Evolutionary conservation across 495 filamentous ascomycete genomes (phyloP), one percentile per base, ranked within the genome.

Genomic region (Annulohypoxylon stygium): DNA sequence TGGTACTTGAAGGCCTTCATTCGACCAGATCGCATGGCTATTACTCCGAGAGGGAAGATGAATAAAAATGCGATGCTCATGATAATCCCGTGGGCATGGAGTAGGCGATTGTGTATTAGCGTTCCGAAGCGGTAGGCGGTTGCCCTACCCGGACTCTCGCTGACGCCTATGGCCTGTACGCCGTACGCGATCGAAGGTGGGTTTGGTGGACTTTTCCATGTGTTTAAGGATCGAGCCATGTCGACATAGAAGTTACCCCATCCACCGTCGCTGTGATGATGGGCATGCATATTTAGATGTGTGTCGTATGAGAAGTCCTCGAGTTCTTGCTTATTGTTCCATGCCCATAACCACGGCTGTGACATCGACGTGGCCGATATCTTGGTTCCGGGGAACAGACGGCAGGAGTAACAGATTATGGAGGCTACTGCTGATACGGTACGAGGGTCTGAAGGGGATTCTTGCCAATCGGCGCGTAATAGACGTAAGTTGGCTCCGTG

Each of bases 181-280:
- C 43, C 60, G 5, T 30, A 43, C 11, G 23, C 18, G 26, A 63
- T 63, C 16, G 60, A 30, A 8, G 60, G 37, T 2, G 34, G 48
- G 37, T 30, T 36, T 9, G 59, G 59, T 0, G 59, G 5, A 12
- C 34, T 62, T 12, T 45, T 45, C 60, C 60, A 63, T 2, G 16
- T 51, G 7, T 63, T 63, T 3, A 63, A n/a, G 2, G 60, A 50
- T 1, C 26, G 25, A 4, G 60, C 18, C 60, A 63, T 63, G 14
- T 63, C 60, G n/a, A 63, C 60, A 30, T 63, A 63, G 30, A 63
- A 63, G 6, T 50, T 63, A 0, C 60, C 60, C 60, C 60, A 63
- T 37, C 60, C 60, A 39, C 60, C 60, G 18, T 12, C 30, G 3
- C 60, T 45, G 0, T 30, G 25, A 9, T 63, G 60, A 51, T 50